Base-by-base conservation (phyloP, 2,329 filamentous ascomycete species). In the Ilyonectria mors-panacis region DNA sequence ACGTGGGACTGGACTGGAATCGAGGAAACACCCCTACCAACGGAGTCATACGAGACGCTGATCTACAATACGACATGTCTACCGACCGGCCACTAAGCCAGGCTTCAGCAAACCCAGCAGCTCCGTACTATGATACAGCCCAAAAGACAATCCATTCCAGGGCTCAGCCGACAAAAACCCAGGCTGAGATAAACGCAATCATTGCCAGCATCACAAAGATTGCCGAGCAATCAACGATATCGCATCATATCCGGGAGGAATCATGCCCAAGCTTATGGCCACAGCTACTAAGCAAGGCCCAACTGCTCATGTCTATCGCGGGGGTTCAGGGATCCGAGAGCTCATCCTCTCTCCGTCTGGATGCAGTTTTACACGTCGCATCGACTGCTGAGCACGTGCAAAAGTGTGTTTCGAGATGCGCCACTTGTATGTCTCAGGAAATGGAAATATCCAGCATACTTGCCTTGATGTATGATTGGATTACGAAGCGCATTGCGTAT, bases 401-500 rank as follows among this genome's bases (percentile, higher is more conserved):
- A 44, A 44, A 26, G 23, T 56, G 54, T 26, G 54, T 56, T 56
- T 56, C 54, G 35, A 42, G 54, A 56, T 56, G 54, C 54, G 26
- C 37, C 35, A 56, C 37, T 56, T 56, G 54, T 21, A 56, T 30
- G 37, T 56, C 54, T 56, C 54, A 56, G 37, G 54, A 56, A 44
- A 56, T 56, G 54, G 54, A 56, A 39, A 28, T n/a, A 44, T 56
- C 39, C 39, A 21, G 54, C 54, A 56, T 44, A 19, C 54, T 56
- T 56, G 54, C 54, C 39, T 56, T 56, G 54, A 56, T 44, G 37
- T 56, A 56, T 56, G 54, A 56, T 56, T 56, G 54, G 54, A 56
- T 56, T 56, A 44, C 54, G 35, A 56, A 56, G n/a, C 37, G 35
- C 7, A 56, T 56, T 56, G 54, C 54, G 35, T 56, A 26, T 21